phyloP scores from a whole-genome alignment of 1,139 yeast species.

The Williopsis jadinii region DNA sequence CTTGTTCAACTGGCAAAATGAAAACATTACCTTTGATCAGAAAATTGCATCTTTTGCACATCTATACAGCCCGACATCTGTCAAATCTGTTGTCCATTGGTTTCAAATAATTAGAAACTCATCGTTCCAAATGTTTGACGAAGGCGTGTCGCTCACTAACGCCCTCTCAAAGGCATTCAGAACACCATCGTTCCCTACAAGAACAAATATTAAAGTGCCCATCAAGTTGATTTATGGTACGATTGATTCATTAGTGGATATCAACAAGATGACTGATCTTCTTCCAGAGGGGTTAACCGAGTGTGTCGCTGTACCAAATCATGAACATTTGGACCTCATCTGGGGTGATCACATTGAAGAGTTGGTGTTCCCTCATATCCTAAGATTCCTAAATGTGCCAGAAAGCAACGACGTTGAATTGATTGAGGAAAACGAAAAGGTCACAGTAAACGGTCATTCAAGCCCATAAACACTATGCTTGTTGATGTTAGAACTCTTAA shows the following conservation, averaged over 20 bases:
- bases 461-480: background rate
- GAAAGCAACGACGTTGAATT: background rate
- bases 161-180: conserved; percentile 33
- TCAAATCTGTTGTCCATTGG: conserved; percentile 93
- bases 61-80: conserved; percentile 84
- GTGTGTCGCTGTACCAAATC: conserved; percentile 27
- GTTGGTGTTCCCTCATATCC: conserved; percentile 47
- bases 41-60: conserved; percentile 76
- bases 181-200: conserved; percentile 46
- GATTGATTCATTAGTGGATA: conserved; percentile 77
- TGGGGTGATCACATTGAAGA: conserved; percentile 74
- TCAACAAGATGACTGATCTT: conserved; percentile 52
- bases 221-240: conserved; percentile 75
- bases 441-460: conserved; percentile 4
- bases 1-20: conserved; percentile 73
- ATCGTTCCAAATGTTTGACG: conserved; percentile 85
- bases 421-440: conserved; percentile 8
- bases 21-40: conserved; percentile 63
- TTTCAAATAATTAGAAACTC: conserved; percentile 82
- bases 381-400: conserved; percentile 28
- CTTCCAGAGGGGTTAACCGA: conserved; percentile 27
- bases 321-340: conserved; percentile 83
- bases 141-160: conserved; percentile 32
- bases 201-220: conserved; percentile 58
- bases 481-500: background rate